These are phyloP conservation scores for Astragalus membranaceus DNA, from an alignment of 306 rosid species.

Conservation along the genomic window DNA sequence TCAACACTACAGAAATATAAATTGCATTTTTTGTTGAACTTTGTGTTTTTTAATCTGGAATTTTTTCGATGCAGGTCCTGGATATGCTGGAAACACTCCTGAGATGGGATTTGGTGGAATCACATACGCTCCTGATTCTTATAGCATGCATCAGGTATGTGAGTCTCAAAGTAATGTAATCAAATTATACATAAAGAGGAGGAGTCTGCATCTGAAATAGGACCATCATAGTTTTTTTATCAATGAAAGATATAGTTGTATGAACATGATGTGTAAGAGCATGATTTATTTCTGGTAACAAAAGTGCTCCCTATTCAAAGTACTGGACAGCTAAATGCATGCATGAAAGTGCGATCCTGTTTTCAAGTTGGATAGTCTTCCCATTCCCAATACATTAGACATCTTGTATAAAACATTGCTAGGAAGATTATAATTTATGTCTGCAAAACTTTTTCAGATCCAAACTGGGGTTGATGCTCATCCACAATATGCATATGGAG, in stretches of 20 bases:
- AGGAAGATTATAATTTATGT: background rate
- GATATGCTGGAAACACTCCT: conserved; percentile 39
- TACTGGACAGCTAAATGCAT: background rate
- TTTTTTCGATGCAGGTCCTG: conserved; percentile 43
- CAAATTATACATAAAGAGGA: background rate
- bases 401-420: background rate
- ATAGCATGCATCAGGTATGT: conserved; percentile 51
- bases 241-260: background rate
- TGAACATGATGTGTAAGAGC: background rate
- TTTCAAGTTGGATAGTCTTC: background rate
- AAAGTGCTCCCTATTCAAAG: background rate
- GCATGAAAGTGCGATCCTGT: background rate
- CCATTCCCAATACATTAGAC: background rate
- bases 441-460: conserved; percentile 34
- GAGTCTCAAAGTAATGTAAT: background rate
- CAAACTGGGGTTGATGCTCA: conserved; percentile 37
- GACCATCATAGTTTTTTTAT: background rate
- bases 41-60: background rate
- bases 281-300: background rate
- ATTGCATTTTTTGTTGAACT: background rate
- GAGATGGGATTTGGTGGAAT: conserved; percentile 48
- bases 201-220: background rate
- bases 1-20: background rate
- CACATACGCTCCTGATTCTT: conserved; percentile 44
- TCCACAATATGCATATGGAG: conserved; percentile 35